Evolutionary conservation across 441 rosid genomes (phyloP).

Genomic region (Pelargonium myrrhifolium): DNA sequence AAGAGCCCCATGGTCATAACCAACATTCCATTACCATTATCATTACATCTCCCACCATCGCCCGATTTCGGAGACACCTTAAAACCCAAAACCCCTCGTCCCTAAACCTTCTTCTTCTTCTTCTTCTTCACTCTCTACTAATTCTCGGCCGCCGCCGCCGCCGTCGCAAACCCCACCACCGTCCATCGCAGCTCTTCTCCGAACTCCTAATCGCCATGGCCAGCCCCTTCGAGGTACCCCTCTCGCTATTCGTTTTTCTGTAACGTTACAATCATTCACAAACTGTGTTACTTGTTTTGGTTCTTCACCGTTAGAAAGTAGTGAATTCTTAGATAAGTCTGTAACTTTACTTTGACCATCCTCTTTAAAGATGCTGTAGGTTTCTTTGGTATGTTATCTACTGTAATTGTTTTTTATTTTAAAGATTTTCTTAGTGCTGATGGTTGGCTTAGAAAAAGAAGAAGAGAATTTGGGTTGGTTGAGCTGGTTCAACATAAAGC

Average conservation of each 20-base stretch:
- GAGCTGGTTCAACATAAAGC: too few species aligned
- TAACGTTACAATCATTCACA: background rate
- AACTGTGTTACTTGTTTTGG: slow-evolving; percentile 2
- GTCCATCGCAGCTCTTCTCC: background rate
- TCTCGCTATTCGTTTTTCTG: background rate
- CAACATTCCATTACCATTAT: background rate
- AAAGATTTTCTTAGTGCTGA: too few species aligned
- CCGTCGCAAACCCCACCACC: slow-evolving; percentile 1
- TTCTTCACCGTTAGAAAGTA: background rate
- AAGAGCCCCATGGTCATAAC: background rate
- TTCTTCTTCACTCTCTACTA: background rate
- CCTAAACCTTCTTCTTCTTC: background rate
- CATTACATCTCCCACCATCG: background rate
- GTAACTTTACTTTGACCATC: background rate
- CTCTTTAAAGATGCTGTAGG: background rate
- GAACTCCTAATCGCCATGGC: background rate
- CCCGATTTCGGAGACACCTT: slow-evolving; percentile 7
- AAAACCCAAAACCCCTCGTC: background rate
- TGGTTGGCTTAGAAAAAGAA: too few species aligned
- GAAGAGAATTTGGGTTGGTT: too few species aligned
- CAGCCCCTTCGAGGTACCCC: slow-evolving; percentile 5
- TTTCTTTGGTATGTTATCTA: background rate
- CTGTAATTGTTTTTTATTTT: background rate
- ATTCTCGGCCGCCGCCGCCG: background rate
- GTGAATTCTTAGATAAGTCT: background rate